These are phyloP conservation scores for Colletotrichum aenigma DNA, from an alignment of 2,329 filamentous ascomycete species.

Conservation along the genomic window DNA sequence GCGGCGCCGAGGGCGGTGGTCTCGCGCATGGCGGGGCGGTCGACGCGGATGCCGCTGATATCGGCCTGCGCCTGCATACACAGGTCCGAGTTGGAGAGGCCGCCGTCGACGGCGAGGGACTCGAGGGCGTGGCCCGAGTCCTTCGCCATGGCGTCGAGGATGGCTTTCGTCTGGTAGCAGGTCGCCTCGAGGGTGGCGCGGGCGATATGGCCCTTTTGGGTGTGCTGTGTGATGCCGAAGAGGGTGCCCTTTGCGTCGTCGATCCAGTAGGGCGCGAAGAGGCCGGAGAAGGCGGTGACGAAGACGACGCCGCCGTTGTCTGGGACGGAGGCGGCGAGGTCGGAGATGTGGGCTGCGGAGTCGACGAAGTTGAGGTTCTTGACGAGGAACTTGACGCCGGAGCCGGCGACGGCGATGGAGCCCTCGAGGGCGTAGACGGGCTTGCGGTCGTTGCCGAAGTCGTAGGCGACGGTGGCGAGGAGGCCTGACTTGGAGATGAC, in stretches of 20 bases:
- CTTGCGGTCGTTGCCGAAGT: constrained; percentile 65
- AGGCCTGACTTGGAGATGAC: constrained; percentile 85
- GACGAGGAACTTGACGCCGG: constrained; percentile 76
- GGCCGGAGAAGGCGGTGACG: constrained; percentile 88
- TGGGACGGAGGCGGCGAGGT: constrained; percentile 54
- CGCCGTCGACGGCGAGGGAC: constrained; percentile 83
- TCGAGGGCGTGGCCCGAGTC: constrained; percentile 79
- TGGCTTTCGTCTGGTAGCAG: constrained; percentile 91
- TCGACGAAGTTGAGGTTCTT: constrained; percentile 67
- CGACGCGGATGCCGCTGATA: constrained; percentile 80
- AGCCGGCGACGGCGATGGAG: constrained; percentile 81
- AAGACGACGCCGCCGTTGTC: constrained; percentile 87
- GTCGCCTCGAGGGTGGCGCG: constrained; percentile 89
- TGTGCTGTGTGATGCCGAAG: constrained; percentile 86
- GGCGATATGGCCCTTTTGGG: constrained; percentile 83
- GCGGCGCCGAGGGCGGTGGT: constrained; percentile 88
- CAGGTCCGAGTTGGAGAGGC: constrained; percentile 86
- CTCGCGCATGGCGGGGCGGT: constrained; percentile 87
- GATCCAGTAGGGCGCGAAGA: constrained; percentile 95
- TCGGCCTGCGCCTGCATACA: constrained; percentile 94
- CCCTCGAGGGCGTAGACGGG: constrained; percentile 85
- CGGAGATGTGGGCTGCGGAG: constrained; percentile 52
- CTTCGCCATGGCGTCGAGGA: constrained; percentile 88
- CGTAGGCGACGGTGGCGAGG: constrained; percentile 85
- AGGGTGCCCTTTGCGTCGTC: constrained; percentile 90